Evolutionary conservation across 1,139 yeast genomes (phyloP), one percentile per base, ranked within the genome.

Genomic region (Debaryomyces robertsiae): DNA sequence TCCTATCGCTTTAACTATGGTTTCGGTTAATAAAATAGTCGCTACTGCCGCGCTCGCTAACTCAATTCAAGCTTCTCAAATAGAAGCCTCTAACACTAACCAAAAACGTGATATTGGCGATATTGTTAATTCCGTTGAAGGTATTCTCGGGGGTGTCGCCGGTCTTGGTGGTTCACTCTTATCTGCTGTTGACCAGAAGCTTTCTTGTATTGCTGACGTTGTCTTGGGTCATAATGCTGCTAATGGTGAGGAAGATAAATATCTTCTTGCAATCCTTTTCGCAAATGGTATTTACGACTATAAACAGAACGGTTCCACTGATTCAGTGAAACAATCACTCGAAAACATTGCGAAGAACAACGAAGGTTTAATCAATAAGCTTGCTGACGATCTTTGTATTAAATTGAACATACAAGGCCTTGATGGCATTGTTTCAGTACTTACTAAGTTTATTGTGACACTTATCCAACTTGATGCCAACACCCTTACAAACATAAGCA

Each of bases 251-350:
- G 31, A 34, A 18, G 15, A 23, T 25, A 25, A 38, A 16, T 32
- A 24, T 19, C 17, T 29, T 16, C 31, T 31, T 13, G 32, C 42
- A n/a, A 22, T 39, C 24, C 24, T 39, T 28, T 30, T 39, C 27
- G 42, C 38, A 6, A 35, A 34, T 30, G 42, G 42, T 34, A 23
- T 39, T 27, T 35, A 34, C 19, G 32, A 35, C 30, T 36, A 34
- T 16, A 39, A 34, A 18, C 15, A 13, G 13, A 14, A 19, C 15
- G 38, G 34, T 6, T 29, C 34, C 11, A 27, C 23, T 18, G 13
- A 27, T 13, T 17, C 34, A 13, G 39, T 39, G 9, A 27, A 18
- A n/a, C 11, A 13, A 4, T 16, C 19, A 9, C 28, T 39, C 6
- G 18, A 35, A 6, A 18, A 36, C 4, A 24, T 29, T 10, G 27